phyloP scores from a whole-genome alignment of 345 rosid species.

The Citrus glauca region DNA sequence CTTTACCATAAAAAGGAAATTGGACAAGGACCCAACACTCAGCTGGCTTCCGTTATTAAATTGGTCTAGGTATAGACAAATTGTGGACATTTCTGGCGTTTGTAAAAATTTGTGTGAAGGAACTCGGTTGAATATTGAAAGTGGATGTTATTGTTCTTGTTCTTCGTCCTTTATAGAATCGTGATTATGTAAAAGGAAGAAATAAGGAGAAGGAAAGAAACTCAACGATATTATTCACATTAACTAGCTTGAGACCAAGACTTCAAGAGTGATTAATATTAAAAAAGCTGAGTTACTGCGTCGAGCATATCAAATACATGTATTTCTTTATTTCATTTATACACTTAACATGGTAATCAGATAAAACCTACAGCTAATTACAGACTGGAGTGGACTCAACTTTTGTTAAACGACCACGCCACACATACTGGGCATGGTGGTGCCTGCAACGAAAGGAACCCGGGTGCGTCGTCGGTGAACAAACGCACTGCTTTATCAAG shows the following conservation, averaged over 20 bases:
- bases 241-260: neutral
- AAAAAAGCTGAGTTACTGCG: neutral
- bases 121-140: too few relatives aligned
- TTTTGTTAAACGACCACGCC: slow-evolving; percentile 29
- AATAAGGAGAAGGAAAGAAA: too few relatives aligned
- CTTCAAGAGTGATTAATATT: neutral
- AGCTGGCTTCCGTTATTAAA: neutral
- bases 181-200: too few relatives aligned
- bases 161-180: too few relatives aligned
- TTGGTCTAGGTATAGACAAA: neutral
- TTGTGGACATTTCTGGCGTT: neutral
- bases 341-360: neutral
- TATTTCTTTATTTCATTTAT: neutral
- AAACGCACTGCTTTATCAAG: slow-evolving; percentile 43
- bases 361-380: neutral
- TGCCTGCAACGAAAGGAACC: slow-evolving; percentile 81
- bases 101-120: too few relatives aligned
- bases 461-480: slow-evolving; percentile 75
- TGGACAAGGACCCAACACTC: neutral
- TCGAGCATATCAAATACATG: neutral
- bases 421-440: slow-evolving; percentile 51
- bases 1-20: neutral
- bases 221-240: neutral
- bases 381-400: neutral
- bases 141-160: too few relatives aligned